phyloP scores from a whole-genome alignment of 495 filamentous ascomycete genomes.

The Terfezia claveryi region DNA sequence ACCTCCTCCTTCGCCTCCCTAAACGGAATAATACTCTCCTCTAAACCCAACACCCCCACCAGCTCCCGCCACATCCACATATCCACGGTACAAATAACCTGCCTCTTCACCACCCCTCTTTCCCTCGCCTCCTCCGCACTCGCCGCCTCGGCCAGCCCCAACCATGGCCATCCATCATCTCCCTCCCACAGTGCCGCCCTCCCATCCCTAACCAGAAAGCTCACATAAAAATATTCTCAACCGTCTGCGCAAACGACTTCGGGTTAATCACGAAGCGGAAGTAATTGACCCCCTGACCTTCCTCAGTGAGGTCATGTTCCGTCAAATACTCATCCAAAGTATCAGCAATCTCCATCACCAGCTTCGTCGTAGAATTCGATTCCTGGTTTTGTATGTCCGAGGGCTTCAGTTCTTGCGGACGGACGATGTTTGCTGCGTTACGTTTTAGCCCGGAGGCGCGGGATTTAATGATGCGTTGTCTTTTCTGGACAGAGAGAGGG shows the following conservation, averaged over 20 bases:
- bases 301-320: slow-evolving; percentile 21
- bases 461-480: slow-evolving; percentile 40
- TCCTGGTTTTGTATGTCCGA: slow-evolving; percentile 50
- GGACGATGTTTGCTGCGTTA: slow-evolving; percentile 40
- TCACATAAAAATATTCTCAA: slow-evolving; percentile 92
- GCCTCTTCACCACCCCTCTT: slow-evolving; percentile 1
- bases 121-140: slow-evolving; percentile 6
- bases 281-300: slow-evolving; percentile 39
- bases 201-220: slow-evolving; percentile 81
- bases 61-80: background rate
- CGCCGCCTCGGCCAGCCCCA: slow-evolving; percentile 22
- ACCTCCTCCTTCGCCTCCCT: background rate
- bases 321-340: slow-evolving; percentile 8
- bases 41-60: background rate
- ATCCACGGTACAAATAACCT: background rate
- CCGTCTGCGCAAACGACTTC: slow-evolving; percentile 72
- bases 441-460: slow-evolving; percentile 39
- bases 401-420: slow-evolving; percentile 49
- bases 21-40: background rate
- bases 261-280: slow-evolving; percentile 79
- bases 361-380: slow-evolving; percentile 40
- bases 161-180: slow-evolving; percentile 27
- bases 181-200: slow-evolving; percentile 26
- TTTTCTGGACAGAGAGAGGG: slow-evolving; percentile 73
- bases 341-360: slow-evolving; percentile 41